Percentiles rank a stretch among this genome's conserved stretches.
phyloP scores from a whole-genome alignment of 768 basidiomycete genomes.

The Hygrocybe coccinea region DNA sequence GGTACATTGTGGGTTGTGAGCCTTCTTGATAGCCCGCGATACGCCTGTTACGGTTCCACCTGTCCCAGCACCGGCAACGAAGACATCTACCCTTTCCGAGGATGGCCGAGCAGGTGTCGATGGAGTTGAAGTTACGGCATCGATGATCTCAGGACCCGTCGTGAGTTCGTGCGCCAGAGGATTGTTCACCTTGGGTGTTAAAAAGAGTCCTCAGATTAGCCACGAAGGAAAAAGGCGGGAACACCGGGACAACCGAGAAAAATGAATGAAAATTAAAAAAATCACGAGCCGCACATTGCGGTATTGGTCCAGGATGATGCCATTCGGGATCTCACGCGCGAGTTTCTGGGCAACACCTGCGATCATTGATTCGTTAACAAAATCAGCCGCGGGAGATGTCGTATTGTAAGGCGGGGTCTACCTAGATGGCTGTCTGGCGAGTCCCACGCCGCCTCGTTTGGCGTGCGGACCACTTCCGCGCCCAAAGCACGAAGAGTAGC shows the following conservation, averaged over 20 bases:
- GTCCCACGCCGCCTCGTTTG: slow-evolving; percentile 84
- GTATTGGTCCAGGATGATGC: slow-evolving; percentile 92
- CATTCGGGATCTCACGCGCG: slow-evolving; percentile 72
- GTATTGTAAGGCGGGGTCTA: slow-evolving; percentile 40
- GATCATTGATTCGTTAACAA: slow-evolving; percentile 73
- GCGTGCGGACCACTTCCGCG: slow-evolving; percentile 92
- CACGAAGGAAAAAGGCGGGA: no score
- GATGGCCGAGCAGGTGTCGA: slow-evolving; percentile 55
- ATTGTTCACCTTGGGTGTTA: slow-evolving; percentile 58
- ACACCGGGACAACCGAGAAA: no score
- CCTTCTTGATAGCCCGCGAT: slow-evolving; percentile 72
- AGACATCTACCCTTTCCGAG: slow-evolving; percentile 70
- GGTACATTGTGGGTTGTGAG: slow-evolving; percentile 64
- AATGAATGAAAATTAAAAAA: neutral
- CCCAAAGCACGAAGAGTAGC: slow-evolving; percentile 86
- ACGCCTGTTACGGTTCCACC: slow-evolving; percentile 93
- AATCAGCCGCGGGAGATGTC: slow-evolving; percentile 79
- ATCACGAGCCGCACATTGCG: slow-evolving; percentile 49
- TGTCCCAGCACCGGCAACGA: slow-evolving; percentile 87
- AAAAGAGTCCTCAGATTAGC: neutral
- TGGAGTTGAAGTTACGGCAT: slow-evolving; percentile 63
- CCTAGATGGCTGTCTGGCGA: slow-evolving; percentile 90
- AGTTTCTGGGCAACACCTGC: slow-evolving; percentile 80
- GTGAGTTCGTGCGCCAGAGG: slow-evolving; percentile 86
- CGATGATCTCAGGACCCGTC: slow-evolving; percentile 90